Evolutionary conservation across 441 rosid species (phyloP), one percentile per base, ranked within the genome.

Genomic region (Brassica hybrid): DNA sequence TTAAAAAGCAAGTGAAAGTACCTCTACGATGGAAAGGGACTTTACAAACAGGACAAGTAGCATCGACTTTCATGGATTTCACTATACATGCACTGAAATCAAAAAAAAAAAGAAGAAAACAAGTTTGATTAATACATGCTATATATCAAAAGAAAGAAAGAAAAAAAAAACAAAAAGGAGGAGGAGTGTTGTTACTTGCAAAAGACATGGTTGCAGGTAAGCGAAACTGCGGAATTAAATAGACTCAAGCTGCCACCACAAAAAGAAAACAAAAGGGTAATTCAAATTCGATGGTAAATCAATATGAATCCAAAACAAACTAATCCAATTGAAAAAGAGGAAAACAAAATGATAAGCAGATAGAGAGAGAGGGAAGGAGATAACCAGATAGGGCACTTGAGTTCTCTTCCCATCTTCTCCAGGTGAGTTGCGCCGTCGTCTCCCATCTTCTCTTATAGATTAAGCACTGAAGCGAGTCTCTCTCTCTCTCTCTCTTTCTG

Each of bases 311-410:
- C 6, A 45, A 38, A 38, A 38, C 16, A 13, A 12, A 6, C 36
- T 5, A 32, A 32, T 12, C 7, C 63, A 13, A 66, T 66, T 68
- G 45, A 67, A 58, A 48, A 68, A 48, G 41, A n/a, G 3, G 5
- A 43, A 3, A 3, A 43, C n/a, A 11, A 43, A 43, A 57, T 3
- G 36, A 0, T 72, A 43, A 72, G 30, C 18, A 30, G 16, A 13
- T 19, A 7, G 69, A 72, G 25, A 9, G 69, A 72, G 21, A 8
- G 11, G 10, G 38, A 10, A 45, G 36, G 23, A 7, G 58, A 67
- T 48, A 86, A 94, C 98, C 98, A 92, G 69, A 94, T 89, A 1
- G 98, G 97, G 82, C 98, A 95, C 76, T 91, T 90, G 83, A 93
- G 92, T 81, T 95, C 99, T 74, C 91, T 82, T 75, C 98, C 94